Conservation (phyloP, 1,284 basidiomycete species). For the Ganoderma leucocontextum region DNA sequence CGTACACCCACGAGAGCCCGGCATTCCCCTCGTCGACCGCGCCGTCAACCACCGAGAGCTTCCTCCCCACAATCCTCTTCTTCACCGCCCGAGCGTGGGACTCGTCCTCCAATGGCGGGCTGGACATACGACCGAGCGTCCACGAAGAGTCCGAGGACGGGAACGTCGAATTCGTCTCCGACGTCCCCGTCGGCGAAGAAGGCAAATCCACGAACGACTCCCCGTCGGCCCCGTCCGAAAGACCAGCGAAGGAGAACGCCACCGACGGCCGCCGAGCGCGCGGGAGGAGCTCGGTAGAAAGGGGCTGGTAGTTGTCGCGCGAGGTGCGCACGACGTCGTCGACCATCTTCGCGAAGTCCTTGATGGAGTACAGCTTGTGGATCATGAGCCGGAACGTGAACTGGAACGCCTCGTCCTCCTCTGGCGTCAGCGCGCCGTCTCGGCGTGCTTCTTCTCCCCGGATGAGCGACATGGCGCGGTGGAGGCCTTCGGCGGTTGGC, state of each 20-base stretch:
- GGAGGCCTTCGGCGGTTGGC: constrained; percentile 27
- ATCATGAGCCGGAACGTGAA: constrained; percentile 74
- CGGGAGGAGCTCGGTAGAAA: constrained; percentile 9
- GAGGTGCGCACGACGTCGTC: constrained; percentile 61
- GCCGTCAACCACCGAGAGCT: constrained; percentile 24
- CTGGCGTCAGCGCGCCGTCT: constrained; percentile 11
- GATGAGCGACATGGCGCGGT: constrained; percentile 28
- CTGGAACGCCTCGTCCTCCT: constrained; percentile 32
- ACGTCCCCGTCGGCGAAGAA: constrained; percentile 15
- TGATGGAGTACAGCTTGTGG: constrained; percentile 66
- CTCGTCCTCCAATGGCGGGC: constrained; percentile 13
- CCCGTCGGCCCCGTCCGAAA: constrained; percentile 1
- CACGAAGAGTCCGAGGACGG: constrained; percentile 25
- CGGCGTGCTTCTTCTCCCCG: constrained; percentile 18
- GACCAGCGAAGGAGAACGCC: constrained; percentile 14
- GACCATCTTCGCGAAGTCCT: constrained; percentile 68
- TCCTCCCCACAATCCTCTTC: constrained; percentile 29
- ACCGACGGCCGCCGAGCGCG: constrained; percentile 17
- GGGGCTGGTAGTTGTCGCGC: constrained; percentile 38
- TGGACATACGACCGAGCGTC: constrained; percentile 16
- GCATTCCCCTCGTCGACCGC: constrained; percentile 1
- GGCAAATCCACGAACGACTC: constrained; percentile 19
- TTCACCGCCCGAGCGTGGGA: constrained; percentile 24
- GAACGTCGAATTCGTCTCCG: constrained; percentile 17
- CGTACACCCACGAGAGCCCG: constrained; percentile 26